Evolutionary conservation across 768 basidiomycete genomes (phyloP).

Genomic region (Collybia sp.): DNA sequence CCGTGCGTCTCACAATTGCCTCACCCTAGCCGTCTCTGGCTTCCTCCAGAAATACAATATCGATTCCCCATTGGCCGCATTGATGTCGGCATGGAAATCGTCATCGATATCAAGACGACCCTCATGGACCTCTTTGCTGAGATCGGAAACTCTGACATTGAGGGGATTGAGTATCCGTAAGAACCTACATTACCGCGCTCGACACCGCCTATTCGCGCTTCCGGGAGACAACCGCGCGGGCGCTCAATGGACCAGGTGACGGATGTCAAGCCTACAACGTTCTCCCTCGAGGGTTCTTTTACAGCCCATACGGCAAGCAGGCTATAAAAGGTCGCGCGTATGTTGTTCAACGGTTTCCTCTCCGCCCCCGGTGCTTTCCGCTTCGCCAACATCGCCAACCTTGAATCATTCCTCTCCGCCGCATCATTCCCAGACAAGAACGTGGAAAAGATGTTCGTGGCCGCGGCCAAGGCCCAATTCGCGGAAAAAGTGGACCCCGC

Average conservation of each 20-base stretch:
- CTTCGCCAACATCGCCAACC: conserved; percentile 66
- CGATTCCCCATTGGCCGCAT: conserved; percentile 96
- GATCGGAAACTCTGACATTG: conserved; percentile 93
- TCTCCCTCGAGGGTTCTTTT: conserved; percentile 87
- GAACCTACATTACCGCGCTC: conserved; percentile 90
- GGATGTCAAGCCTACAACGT: conserved; percentile 35
- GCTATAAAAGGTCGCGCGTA: conserved; percentile 93
- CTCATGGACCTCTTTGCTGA: conserved; percentile 97
- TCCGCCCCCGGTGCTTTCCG: conserved; percentile 62
- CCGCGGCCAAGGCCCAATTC: conserved; percentile 72
- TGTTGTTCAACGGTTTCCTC: conserved; percentile 92
- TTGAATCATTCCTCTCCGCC: conserved; percentile 64
- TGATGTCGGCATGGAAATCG: conserved; percentile 97
- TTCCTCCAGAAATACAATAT: conserved; percentile 93
- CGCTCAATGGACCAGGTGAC: conserved; percentile 36
- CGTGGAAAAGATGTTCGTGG: conserved; percentile 92
- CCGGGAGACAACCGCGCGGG: conserved; percentile 75
- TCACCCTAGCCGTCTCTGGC: conserved; percentile 68
- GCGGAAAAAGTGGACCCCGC: conserved; percentile 70
- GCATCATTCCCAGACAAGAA: conserved; percentile 89
- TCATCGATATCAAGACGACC: conserved; percentile 99
- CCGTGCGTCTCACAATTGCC: conserved; percentile 1
- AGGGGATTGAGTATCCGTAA: conserved; percentile 97
- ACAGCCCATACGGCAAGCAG: conserved; percentile 98
- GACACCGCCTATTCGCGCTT: conserved; percentile 85